Evolutionary conservation across 1,284 basidiomycete species (phyloP), one percentile per base, ranked within the genome.

Genomic region (Trametes polyzona): DNA sequence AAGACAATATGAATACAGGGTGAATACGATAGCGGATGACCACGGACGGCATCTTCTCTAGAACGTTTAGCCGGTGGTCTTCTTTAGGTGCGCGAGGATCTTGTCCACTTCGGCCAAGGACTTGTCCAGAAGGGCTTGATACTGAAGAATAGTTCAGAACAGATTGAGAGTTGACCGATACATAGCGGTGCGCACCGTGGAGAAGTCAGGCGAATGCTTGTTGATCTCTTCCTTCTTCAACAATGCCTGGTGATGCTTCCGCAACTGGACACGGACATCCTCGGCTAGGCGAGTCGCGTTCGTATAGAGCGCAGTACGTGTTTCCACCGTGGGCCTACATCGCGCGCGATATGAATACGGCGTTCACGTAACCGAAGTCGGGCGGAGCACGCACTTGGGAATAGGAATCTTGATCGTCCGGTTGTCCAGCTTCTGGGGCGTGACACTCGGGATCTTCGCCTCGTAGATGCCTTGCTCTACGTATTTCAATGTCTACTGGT

Each of bases 361-460:
- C 14, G 36, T 16, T 24, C 10, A 55, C 14, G 44, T 23, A 16
- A 4, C 17, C 17, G 24, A 32, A 24, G 17, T 29, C 14, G 26
- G 40, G 35, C n/a, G 26, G 23, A 37, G 14, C 21, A 69, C 80
- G 21, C 61, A 91, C 90, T 86, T 91, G 33, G 90, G 87, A 68
- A 93, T 84, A 0, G 89, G 87, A 61, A 93, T 82, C 62, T 82
- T 88, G 63, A 93, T 79, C 2, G 91, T 92, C 35, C 86, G 79
- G 32, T 68, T 74, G 65, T 93, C 90, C 37, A 81, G 72, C 55
- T 78, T 78, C 65, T 93, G 91, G 5, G 90, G 90, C 0, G 85
- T 79, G 11, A 91, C 78, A 40, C 83, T 80, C 2, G 88, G 84
- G 42, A 93, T 73, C 61, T 88, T 87, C 8, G 88, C 86, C 17